phyloP scores from a whole-genome alignment of 2,329 filamentous ascomycete genomes.

The Colletotrichum eleusines region DNA sequence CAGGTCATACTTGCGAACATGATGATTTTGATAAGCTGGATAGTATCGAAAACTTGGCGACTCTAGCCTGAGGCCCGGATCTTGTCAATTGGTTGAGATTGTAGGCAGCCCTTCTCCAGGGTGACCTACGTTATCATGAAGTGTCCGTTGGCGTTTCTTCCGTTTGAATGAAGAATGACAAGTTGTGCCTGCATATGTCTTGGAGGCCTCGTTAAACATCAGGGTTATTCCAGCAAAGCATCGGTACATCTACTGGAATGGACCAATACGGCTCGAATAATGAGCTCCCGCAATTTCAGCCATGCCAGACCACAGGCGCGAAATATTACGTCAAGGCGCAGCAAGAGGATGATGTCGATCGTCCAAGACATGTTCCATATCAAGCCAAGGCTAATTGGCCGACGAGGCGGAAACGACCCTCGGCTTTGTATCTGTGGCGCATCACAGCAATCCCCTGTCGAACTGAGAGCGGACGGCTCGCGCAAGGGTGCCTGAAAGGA shows the following conservation, averaged over 20 bases:
- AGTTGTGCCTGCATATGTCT: neutral
- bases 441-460: fast-evolving
- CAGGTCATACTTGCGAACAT: neutral
- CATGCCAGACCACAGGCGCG: neutral
- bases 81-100: neutral
- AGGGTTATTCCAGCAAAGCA: neutral
- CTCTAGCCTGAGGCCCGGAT: neutral
- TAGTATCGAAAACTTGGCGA: neutral
- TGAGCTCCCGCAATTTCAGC: too few relatives aligned
- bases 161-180: neutral
- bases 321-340: too few relatives aligned
- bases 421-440: neutral
- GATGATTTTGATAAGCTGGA: neutral
- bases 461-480: neutral
- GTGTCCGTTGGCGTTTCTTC: neutral
- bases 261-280: neutral
- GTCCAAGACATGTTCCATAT: neutral
- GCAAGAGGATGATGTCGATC: neutral
- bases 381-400: too few relatives aligned
- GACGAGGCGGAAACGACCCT: neutral
- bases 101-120: neutral
- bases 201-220: neutral
- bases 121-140: neutral
- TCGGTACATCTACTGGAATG: too few relatives aligned
- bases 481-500: too few relatives aligned